A percentile compares a stretch with the other conserved stretches of the same genome.
These are phyloP conservation scores for Saksenaea oblongispora DNA, from an alignment of 371 early-diverging fungal genomes.

Conservation along the genomic window DNA sequence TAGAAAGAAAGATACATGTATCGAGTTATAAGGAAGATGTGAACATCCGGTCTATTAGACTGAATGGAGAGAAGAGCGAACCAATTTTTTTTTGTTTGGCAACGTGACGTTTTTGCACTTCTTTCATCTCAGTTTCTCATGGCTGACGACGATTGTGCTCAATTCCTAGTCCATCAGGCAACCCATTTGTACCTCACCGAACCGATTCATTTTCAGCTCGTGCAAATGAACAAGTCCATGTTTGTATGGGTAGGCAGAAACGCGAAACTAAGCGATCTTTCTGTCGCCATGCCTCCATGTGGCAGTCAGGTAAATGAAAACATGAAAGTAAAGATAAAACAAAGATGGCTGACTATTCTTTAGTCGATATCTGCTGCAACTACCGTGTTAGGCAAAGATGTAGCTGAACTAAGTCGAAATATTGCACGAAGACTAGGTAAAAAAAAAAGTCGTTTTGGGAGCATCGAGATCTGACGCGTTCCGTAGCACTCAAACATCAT, in stretches of 20 bases:
- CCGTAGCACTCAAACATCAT: slow-evolving; percentile 37
- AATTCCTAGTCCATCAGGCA: slow-evolving; percentile 41
- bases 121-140: slow-evolving; percentile 1
- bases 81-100: not conserved
- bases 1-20: no score
- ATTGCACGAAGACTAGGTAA: slow-evolving; percentile 47
- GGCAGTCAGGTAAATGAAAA: slow-evolving; percentile 25
- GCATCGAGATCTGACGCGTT: not conserved
- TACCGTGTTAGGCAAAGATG: slow-evolving; percentile 46
- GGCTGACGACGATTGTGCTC: slow-evolving; percentile 17
- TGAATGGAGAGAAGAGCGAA: no score
- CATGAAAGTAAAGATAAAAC: not conserved
- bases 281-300: slow-evolving; percentile 43
- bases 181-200: slow-evolving; percentile 42
- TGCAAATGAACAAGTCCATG: slow-evolving; percentile 36
- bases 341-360: not conserved
- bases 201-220: slow-evolving; percentile 41
- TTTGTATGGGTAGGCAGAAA: slow-evolving; percentile 46
- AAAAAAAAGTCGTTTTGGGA: not conserved
- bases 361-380: slow-evolving; percentile 44
- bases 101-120: not conserved
- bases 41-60: no score
- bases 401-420: slow-evolving; percentile 40
- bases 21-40: no score
- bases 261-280: slow-evolving; percentile 41